Evolutionary conservation across 1,284 basidiomycete species (phyloP), one percentile per base, ranked within the genome.

Genomic region (Gomphus sp.): DNA sequence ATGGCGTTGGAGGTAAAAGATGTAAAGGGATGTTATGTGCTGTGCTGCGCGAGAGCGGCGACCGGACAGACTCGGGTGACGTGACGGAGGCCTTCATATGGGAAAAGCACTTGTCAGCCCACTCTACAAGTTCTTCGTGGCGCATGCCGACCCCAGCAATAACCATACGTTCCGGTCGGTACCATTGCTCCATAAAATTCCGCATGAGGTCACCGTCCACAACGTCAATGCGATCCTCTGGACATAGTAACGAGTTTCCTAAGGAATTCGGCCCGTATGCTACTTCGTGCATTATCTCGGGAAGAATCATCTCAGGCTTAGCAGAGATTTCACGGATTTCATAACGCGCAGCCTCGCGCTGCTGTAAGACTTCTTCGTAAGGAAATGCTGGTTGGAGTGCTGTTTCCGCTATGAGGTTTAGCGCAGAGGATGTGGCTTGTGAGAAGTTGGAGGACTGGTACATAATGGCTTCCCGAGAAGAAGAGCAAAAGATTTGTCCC

Each of bases 391-490:
- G 85, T 67, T 94, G 84, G 58, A 89, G 79, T 58, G 93, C 87
- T 7, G 95, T 97, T 71, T 98, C 95, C 37, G 94, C 84, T 61
- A 99, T 91, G 63, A 99, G 80, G 37, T 88, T 88, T 59, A 99
- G 71, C 7, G 94, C 93, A 16, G 86, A 78, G 5, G 87, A 84
- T 1, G 94, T 90, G 48, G 86, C 86, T 64, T 87, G 79, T 64
- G 93, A 87, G 71, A 96, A 97, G 68, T 98, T 90, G 51, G 93
- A 92, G 16, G 96, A 95, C 73, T 98, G 96, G 72, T 98, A 99
- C 91, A 98, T 94, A 72, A 98, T 93, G 41, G 93, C 86, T 72
- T 99, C 96, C 51, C 96, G 80, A 5, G 93, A 91, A 12, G 93
- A 93, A 8, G 93, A 88, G 69, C 91, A 94, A 71, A 91, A 81